A percentile compares a stretch with the other conserved stretches of the same genome.
phyloP scores from a whole-genome alignment of 306 rosid genomes.

The Nissolia schottii region DNA sequence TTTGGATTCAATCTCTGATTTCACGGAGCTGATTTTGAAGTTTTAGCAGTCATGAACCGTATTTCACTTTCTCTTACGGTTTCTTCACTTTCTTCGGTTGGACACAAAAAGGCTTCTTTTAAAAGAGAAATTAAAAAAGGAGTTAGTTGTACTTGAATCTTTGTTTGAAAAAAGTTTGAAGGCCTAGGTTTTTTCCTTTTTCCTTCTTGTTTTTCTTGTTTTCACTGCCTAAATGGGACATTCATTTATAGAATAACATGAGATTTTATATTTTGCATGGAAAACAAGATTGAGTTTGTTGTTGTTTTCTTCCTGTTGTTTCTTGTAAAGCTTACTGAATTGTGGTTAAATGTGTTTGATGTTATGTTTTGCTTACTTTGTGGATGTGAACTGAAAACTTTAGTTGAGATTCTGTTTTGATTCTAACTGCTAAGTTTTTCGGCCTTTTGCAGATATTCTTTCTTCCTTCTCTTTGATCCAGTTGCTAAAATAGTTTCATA shows the following conservation, averaged over 20 bases:
- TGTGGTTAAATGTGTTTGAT: not conserved
- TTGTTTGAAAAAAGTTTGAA: too few relatives aligned
- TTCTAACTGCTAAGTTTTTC: not conserved
- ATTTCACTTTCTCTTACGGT: not conserved
- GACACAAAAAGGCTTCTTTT: not conserved
- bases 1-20: conserved; percentile 19
- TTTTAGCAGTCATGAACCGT: not conserved
- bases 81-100: conserved; percentile 1
- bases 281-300: conserved; percentile 1
- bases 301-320: not conserved
- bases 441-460: not conserved
- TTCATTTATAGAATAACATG: not conserved
- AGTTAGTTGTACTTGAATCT: too few relatives aligned
- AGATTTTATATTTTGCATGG: not conserved
- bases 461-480: not conserved
- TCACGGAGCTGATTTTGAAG: conserved; percentile 7
- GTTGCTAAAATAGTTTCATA: conserved; percentile 40
- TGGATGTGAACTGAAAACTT: not conserved
- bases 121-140: too few relatives aligned
- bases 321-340: not conserved
- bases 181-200: conserved; percentile 11
- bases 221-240: not conserved
- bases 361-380: not conserved
- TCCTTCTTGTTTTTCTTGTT: conserved; percentile 4
- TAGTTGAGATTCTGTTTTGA: not conserved